phyloP scores from a whole-genome alignment of 257 asterid species.

The Capsicum chinense region DNA sequence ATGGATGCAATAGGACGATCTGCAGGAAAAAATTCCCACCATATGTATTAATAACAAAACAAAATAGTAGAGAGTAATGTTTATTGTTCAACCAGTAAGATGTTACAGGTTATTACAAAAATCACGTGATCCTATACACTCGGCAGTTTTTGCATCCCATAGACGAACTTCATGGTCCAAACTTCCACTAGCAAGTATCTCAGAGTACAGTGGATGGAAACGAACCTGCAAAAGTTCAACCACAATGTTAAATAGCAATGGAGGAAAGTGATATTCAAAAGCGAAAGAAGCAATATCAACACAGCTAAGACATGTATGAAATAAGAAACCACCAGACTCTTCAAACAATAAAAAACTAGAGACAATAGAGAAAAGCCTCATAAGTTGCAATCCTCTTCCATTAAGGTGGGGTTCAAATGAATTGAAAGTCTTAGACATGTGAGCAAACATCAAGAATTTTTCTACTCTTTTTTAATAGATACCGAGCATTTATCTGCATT shows the following conservation, averaged over 20 bases:
- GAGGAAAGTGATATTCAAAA: constrained; percentile 18
- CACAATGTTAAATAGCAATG: constrained; percentile 37
- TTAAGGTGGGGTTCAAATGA: constrained; percentile 1
- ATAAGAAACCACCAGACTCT: not conserved
- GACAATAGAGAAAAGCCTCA: not conserved
- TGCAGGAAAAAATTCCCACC: constrained; percentile 43
- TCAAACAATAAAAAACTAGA: not conserved
- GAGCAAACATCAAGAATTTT: constrained; percentile 18
- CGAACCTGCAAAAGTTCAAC: constrained; percentile 71
- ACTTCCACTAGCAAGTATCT: constrained; percentile 95
- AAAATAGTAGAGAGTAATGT: not conserved
- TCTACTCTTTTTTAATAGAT: not conserved
- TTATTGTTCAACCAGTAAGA: constrained; percentile 24
- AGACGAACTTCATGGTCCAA: constrained; percentile 96
- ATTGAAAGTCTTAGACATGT: not conserved
- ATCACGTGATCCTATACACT: constrained; percentile 91
- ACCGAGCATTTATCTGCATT: constrained; percentile 18
- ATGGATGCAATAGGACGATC: constrained; percentile 97
- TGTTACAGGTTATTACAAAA: constrained; percentile 65
- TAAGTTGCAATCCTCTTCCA: constrained; percentile 6
- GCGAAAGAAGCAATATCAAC: constrained; percentile 32
- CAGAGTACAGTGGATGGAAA: constrained; percentile 87
- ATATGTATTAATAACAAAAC: constrained; percentile 29
- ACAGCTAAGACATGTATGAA: constrained; percentile 15
- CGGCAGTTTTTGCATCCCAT: constrained; percentile 89